Percentiles rank a stretch among this genome's conserved stretches.
These are phyloP conservation scores for Barnettozyma populi DNA, from an alignment of 805 yeast species.

Conservation along the genomic window DNA sequence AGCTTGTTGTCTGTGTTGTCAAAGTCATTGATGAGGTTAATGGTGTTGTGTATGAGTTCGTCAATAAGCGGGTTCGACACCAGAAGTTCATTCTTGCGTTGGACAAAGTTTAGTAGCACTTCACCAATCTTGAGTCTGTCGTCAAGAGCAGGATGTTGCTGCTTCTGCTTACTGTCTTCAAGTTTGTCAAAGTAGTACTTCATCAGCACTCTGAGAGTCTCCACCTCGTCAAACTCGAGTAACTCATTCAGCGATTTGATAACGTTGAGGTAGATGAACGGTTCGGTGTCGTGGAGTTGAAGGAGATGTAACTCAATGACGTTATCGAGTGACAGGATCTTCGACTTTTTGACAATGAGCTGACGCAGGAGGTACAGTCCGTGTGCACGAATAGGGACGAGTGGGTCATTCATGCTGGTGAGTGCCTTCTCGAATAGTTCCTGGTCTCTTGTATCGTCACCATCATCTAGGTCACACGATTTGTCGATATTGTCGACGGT, in stretches of 20 bases:
- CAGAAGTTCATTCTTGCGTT: slow-evolving; percentile 31
- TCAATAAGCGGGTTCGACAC: slow-evolving; percentile 35
- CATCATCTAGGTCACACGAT: slow-evolving; percentile 1
- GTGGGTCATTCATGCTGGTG: slow-evolving; percentile 63
- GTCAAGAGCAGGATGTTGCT: slow-evolving; percentile 38
- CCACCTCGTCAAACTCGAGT: slow-evolving; percentile 37
- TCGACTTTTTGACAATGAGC: slow-evolving; percentile 45
- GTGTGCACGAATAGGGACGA: slow-evolving; percentile 81
- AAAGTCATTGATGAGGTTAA: slow-evolving; percentile 34
- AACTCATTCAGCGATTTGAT: slow-evolving; percentile 71
- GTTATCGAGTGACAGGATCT: slow-evolving; percentile 44
- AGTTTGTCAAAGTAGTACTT: slow-evolving; percentile 28
- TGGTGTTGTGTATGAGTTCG: slow-evolving; percentile 37
- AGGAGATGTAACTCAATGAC: slow-evolving; percentile 57
- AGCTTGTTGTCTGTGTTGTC: slow-evolving; percentile 46
- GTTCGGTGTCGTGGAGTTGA: slow-evolving; percentile 73
- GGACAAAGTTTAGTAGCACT: slow-evolving; percentile 56
- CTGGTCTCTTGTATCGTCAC: slow-evolving; percentile 26
- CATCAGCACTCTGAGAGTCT: slow-evolving; percentile 34
- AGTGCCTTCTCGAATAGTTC: slow-evolving; percentile 53
- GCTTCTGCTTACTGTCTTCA: slow-evolving; percentile 9
- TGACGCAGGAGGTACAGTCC: slow-evolving; percentile 65
- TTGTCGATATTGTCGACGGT: neutral
- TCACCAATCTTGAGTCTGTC: slow-evolving; percentile 80
- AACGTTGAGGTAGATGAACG: slow-evolving; percentile 79